These are phyloP conservation scores for Malbranchea cinnamomea DNA, from an alignment of 2,329 filamentous ascomycete genomes.

Conservation along the genomic window DNA sequence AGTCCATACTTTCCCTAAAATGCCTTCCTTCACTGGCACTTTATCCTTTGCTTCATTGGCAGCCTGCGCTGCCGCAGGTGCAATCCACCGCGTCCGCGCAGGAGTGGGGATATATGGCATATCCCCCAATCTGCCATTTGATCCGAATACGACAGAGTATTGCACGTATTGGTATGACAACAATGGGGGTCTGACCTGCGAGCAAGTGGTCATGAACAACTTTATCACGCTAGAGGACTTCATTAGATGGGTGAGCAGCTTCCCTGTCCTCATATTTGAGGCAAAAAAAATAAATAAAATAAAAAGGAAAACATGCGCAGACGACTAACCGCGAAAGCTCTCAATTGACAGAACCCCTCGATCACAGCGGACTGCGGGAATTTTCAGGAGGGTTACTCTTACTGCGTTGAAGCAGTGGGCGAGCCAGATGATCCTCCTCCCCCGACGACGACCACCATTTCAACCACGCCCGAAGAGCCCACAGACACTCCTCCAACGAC, in stretches of 20 bases:
- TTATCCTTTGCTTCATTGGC: too few relatives aligned
- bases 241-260: neutral
- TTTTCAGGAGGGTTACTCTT: too few relatives aligned
- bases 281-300: too few relatives aligned
- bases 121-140: too few relatives aligned
- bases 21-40: too few relatives aligned
- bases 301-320: neutral
- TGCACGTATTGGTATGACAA: slow-evolving; percentile 4
- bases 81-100: too few relatives aligned
- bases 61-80: too few relatives aligned
- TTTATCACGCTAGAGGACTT: slow-evolving; percentile 1
- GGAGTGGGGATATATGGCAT: too few relatives aligned
- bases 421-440: neutral
- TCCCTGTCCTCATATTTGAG: neutral
- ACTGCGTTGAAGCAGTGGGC: too few relatives aligned
- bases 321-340: neutral
- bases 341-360: slow-evolving; percentile 1
- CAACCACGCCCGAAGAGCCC: neutral
- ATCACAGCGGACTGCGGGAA: slow-evolving; percentile 2
- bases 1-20: too few relatives aligned
- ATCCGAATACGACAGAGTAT: too few relatives aligned
- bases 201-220: neutral
- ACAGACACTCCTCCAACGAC: neutral
- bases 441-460: neutral
- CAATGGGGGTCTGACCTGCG: slow-evolving; percentile 1